A percentile compares a stretch with the other conserved stretches of the same genome.
These are phyloP conservation scores for Barnettozyma californica DNA, from an alignment of 805 yeast species.

Conservation along the genomic window DNA sequence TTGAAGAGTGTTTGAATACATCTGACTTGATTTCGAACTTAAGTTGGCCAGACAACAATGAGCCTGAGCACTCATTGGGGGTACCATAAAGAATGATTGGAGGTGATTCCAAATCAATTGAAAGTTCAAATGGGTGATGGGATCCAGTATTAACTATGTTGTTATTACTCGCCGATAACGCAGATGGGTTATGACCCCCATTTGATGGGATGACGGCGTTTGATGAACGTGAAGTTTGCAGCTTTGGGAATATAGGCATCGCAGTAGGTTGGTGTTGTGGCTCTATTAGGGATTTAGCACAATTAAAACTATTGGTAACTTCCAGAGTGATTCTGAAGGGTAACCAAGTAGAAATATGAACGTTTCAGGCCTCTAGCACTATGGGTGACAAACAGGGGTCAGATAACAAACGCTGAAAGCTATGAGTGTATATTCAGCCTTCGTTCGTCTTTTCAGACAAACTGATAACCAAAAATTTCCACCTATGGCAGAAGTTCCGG, in stretches of 20 bases:
- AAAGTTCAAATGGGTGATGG: slow-evolving; percentile 38
- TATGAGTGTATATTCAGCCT: too few species aligned
- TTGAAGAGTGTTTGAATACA: slow-evolving; percentile 11
- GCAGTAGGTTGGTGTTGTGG: neutral
- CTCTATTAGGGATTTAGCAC: too few species aligned
- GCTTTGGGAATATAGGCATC: slow-evolving; percentile 23
- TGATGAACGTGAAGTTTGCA: slow-evolving; percentile 19
- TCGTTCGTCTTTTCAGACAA: neutral
- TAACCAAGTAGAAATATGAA: neutral
- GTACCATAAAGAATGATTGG: slow-evolving; percentile 84
- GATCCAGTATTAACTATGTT: slow-evolving; percentile 18
- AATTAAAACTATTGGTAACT: too few species aligned
- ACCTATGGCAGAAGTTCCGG: neutral
- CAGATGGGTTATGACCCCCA: neutral
- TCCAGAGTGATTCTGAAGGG: neutral
- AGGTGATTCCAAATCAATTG: slow-evolving; percentile 78
- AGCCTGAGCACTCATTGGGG: slow-evolving; percentile 76
- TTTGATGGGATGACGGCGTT: slow-evolving; percentile 5
- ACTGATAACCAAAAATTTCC: neutral
- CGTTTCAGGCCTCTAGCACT: neutral
- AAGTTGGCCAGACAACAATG: slow-evolving; percentile 76
- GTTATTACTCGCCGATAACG: slow-evolving; percentile 8
- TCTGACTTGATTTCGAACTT: slow-evolving; percentile 45
- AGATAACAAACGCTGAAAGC: neutral
- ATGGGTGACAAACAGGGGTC: neutral